Conservation (phyloP, 768 basidiomycete species). For the Suillus hirtellus region DNA sequence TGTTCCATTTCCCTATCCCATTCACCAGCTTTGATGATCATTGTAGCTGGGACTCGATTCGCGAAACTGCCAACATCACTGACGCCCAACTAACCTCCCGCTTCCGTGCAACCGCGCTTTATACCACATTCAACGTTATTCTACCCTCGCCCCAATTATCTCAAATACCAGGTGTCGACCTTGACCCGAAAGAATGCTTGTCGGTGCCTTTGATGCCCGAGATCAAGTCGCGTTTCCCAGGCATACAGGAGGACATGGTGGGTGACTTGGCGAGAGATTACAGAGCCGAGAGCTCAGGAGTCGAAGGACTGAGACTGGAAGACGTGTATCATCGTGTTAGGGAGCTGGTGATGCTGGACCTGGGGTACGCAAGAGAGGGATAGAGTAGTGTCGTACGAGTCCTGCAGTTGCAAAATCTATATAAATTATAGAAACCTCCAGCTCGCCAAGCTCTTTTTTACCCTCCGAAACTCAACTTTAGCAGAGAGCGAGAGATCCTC, state of each 20-base stretch:
- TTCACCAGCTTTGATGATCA: neutral
- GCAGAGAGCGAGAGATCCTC: conserved; percentile 57
- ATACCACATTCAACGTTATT: conserved; percentile 57
- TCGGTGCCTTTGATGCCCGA: conserved; percentile 58
- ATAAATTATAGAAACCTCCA: conserved; percentile 3
- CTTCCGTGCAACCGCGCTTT: conserved; percentile 75
- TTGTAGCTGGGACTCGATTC: conserved; percentile 74
- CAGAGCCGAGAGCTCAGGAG: conserved; percentile 55
- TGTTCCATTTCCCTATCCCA: conserved; percentile 27
- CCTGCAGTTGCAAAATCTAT: neutral
- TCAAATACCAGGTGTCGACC: conserved; percentile 49
- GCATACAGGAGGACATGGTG: conserved; percentile 65
- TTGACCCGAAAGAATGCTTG: conserved; percentile 59
- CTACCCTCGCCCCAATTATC: conserved; percentile 37
- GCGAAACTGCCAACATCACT: conserved; percentile 70
- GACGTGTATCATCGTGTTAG: conserved; percentile 63
- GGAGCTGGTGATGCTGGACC: conserved; percentile 59
- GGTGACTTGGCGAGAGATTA: conserved; percentile 62
- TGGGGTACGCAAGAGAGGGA: conserved; percentile 36
- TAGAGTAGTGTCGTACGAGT: neutral
- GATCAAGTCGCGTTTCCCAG: conserved; percentile 72
- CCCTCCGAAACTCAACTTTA: conserved; percentile 52
- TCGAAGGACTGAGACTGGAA: conserved; percentile 55
- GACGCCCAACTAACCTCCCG: conserved; percentile 75
- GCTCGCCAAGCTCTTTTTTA: conserved; percentile 35